Base-by-base conservation (phyloP, 257 asterid species). In the Forsythia viridissima region DNA sequence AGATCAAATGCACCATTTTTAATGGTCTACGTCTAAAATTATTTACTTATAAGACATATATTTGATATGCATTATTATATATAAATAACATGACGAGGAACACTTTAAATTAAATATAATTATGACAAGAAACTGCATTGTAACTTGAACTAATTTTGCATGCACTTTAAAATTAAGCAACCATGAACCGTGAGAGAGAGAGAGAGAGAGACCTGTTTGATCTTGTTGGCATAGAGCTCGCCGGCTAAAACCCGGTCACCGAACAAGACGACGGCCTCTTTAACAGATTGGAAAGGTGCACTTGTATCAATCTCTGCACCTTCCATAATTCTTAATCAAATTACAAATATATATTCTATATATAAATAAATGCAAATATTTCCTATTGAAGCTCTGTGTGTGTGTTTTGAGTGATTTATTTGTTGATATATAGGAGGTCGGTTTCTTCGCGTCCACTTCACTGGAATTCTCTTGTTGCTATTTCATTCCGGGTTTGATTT, bases 391-490 rank as follows among this genome's bases (percentile, higher is more conserved):
- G 34, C 34, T 30, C 6, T 13, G 80, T 70, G 41, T 72, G 51
- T 44, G 34, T 74, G 83, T 36, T 69, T 72, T 78, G 76, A 73
- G 84, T 59, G 86, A 43, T 46, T 44, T 77, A 80, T 70, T 77
- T 76, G 73, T 55, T 68, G 80, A 52, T 59, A 30, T 48, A 70
- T 70, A 68, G 78, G 85, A 89, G 95, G 91, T 93, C 89, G 97
- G 85, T 94, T 94, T 55, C 98, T 92, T 94, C 48, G 88, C 81
- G 82, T 92, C 89, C 92, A 94, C 98, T 91, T 91, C 95, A 91
- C 88, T 91, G 52, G 85, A 77, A 84, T 90, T 87, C 85, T 77
- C 6, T 40, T 40, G 42, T 43, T 12, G 6, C n/a, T 13, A 5
- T 73, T 18, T 5, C 52, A 69, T 13, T 9, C 59, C 43, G 3